Conservation (phyloP, 129 eudicot genomes). For the Pittosporum tobira region DNA sequence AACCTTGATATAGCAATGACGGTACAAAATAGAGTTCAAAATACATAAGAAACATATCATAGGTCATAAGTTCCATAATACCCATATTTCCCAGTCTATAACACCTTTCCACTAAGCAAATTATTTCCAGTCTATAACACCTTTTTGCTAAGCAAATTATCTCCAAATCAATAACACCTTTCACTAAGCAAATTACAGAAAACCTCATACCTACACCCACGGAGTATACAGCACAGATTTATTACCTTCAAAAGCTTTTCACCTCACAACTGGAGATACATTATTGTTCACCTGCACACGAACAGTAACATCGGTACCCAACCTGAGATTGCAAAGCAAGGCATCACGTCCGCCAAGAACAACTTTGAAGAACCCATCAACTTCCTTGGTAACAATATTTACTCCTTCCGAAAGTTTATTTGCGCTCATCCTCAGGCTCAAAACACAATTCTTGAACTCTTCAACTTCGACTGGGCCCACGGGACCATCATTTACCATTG, state of each 20-base stretch:
- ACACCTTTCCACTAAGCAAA: constrained; percentile 4
- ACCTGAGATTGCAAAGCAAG: constrained; percentile 64
- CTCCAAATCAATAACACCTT: background rate
- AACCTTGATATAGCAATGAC: constrained; percentile 1
- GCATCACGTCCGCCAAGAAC: constrained; percentile 72
- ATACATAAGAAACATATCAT: constrained; percentile 4
- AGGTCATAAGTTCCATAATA: background rate
- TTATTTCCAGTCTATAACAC: background rate
- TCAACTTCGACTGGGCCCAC: constrained; percentile 33
- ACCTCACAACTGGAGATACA: constrained; percentile 22
- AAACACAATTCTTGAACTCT: constrained; percentile 21
- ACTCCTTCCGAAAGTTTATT: constrained; percentile 58
- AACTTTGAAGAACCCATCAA: constrained; percentile 67
- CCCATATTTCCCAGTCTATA: background rate
- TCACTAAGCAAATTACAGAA: constrained; percentile 2
- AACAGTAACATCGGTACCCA: constrained; percentile 10
- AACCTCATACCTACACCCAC: constrained; percentile 12
- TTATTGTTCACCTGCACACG: constrained; percentile 1
- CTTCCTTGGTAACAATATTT: constrained; percentile 62
- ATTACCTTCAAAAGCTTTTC: constrained; percentile 16
- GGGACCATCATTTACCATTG: constrained; percentile 50
- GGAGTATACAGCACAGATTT: constrained; percentile 3
- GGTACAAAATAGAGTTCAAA: constrained; percentile 5
- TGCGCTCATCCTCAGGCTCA: constrained; percentile 28
- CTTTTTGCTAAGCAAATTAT: too few species aligned